Base-by-base conservation (phyloP, 1,139 yeast species). In the Torulaspora globosa region DNA sequence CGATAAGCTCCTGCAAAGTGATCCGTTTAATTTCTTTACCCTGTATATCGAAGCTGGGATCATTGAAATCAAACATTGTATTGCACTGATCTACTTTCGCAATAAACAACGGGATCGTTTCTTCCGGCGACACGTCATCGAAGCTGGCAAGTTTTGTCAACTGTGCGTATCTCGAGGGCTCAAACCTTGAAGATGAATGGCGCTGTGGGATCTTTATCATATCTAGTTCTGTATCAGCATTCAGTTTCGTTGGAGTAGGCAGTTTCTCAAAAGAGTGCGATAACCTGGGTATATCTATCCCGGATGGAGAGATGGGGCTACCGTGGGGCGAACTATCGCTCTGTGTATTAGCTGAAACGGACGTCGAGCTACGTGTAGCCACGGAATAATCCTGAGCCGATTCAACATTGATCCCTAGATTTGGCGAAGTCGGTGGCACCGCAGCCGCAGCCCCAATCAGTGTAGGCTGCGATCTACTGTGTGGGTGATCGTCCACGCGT, bases 61-160 rank as follows among this genome's bases (percentile, higher is more conserved):
- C 97, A 61, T 81, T 79, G 64, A 92, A 92, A 70, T 92, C 97
- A 71, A 92, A 92, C 73, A 92, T 80, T 35, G 89, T 81, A 65
- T 87, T 88, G 72, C 98, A 92, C 69, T 94, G 98, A 60, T 89
- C 96, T 47, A 90, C 82, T 62, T 92, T 92, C 58, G 84, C 85
- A 46, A 90, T 70, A 62, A 92, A 92, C 55, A 92, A 75, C 30
- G 84, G 84, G 41, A 83, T 79, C 57, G 89, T 89, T 62, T 86
- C 92, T 54, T 84, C 89, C 1, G 94, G 87, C 18, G 87, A 79
- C 16, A 92, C 96, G 60, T 90, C 97, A 57, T 88, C 94, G 63
- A 92, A 90, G 46, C 79, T 76, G 6, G 98, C 97, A 48, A 94
- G 75, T 63, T 84, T 84, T 48, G 82, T 80, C 53, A 92, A 81